Percentiles rank a stretch among this genome's conserved stretches.
These are phyloP conservation scores for Penicillium taxi DNA, from an alignment of 495 filamentous ascomycete genomes.

Conservation along the genomic window DNA sequence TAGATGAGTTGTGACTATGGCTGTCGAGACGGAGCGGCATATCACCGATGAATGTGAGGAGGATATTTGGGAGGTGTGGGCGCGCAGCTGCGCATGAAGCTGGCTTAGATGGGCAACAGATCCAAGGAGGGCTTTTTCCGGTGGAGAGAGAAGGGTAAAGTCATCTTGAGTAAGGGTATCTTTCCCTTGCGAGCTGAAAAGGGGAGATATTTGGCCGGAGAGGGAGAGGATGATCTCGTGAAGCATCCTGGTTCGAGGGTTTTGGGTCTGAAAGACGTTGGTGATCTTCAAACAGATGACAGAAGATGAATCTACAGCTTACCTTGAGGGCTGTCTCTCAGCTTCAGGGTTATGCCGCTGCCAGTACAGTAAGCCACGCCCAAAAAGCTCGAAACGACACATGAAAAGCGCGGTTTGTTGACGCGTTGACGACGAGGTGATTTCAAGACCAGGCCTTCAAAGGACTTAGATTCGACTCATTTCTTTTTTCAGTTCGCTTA, in stretches of 20 bases:
- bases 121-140: constrained; percentile 72
- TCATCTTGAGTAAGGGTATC: constrained; percentile 32
- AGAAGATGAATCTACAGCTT: constrained; percentile 4
- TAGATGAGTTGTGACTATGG: constrained; percentile 66
- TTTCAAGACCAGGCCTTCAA: not conserved
- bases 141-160: constrained; percentile 56
- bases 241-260: constrained; percentile 59
- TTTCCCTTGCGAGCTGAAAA: constrained; percentile 50
- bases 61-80: constrained; percentile 55
- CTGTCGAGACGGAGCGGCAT: constrained; percentile 79
- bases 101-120: constrained; percentile 67
- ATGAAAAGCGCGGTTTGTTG: constrained; percentile 22
- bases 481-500: too few species aligned
- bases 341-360: constrained; percentile 24
- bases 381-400: constrained; percentile 47
- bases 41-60: constrained; percentile 65
- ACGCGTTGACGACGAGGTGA: constrained; percentile 1
- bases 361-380: constrained; percentile 39
- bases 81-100: constrained; percentile 62
- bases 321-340: constrained; percentile 19
- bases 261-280: too few species aligned
- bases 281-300: too few species aligned
- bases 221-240: constrained; percentile 95
- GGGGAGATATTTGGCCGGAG: constrained; percentile 82
- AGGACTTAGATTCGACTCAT: not conserved